Conservation (phyloP, 78 protist genomes). For the Bigelowiella natans region DNA sequence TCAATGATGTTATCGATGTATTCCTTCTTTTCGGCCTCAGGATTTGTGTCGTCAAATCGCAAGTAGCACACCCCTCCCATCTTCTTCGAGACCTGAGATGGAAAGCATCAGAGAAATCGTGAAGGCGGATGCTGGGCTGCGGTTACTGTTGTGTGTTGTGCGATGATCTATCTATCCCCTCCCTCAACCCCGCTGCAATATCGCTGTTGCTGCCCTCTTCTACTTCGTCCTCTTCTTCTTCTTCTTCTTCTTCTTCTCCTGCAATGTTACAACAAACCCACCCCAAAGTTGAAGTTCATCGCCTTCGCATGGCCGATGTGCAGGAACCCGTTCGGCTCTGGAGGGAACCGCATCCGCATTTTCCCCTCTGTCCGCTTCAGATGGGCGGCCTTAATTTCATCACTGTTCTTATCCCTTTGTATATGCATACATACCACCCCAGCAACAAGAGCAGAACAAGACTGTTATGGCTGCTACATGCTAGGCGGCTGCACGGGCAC, state of each 20-base stretch:
- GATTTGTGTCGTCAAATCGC: conserved; percentile 99
- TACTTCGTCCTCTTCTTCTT: background rate
- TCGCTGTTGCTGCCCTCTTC: background rate
- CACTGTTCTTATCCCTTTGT: background rate
- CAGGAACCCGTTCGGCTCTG: conserved; percentile 97
- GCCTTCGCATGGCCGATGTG: conserved; percentile 99
- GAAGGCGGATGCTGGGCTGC: background rate
- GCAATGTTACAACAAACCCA: conserved; percentile 51
- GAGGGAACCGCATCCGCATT: conserved; percentile 89
- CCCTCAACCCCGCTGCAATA: background rate
- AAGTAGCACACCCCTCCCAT: conserved; percentile 33
- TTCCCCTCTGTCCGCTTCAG: conserved; percentile 56
- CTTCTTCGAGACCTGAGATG: background rate
- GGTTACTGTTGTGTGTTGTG: background rate
- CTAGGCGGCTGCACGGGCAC: too few species aligned
- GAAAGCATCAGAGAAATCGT: background rate
- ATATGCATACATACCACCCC: too few species aligned
- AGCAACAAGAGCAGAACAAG: too few species aligned
- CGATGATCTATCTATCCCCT: background rate
- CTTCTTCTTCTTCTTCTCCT: background rate
- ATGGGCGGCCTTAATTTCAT: background rate
- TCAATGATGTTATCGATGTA: background rate
- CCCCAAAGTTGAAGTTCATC: conserved; percentile 82
- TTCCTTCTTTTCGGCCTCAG: conserved; percentile 75
- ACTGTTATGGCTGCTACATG: too few species aligned